phyloP scores from a whole-genome alignment of 1,284 basidiomycete species.

The Tylopilus sp. region DNA sequence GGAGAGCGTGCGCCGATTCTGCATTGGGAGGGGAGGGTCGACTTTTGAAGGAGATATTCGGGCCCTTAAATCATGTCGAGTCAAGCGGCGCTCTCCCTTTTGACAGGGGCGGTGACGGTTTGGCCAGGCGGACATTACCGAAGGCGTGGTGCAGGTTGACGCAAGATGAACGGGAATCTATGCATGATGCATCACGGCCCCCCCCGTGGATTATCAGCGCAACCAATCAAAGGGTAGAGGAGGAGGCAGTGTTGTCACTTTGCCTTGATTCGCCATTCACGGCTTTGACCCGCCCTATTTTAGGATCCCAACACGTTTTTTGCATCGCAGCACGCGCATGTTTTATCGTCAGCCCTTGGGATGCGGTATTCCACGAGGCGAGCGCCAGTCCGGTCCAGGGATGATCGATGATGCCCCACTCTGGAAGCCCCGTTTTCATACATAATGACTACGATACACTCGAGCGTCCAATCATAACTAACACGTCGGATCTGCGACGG shows the following conservation, averaged over 20 bases:
- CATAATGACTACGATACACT: slow-evolving; percentile 32
- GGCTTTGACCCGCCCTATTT: slow-evolving; percentile 24
- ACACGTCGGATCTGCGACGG: slow-evolving; percentile 20
- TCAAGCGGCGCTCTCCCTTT: slow-evolving; percentile 21
- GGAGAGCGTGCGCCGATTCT: slow-evolving; percentile 31
- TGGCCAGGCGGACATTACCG: slow-evolving; percentile 33
- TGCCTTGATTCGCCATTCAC: slow-evolving; percentile 20
- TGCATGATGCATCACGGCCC: slow-evolving; percentile 20
- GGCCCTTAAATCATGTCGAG: slow-evolving; percentile 28
- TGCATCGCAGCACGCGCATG: slow-evolving; percentile 34
- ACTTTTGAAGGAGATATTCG: slow-evolving; percentile 5
- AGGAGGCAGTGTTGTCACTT: slow-evolving; percentile 28
- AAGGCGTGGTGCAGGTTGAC: slow-evolving; percentile 29
- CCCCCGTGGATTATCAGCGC: slow-evolving; percentile 31
- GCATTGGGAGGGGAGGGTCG: slow-evolving; percentile 23
- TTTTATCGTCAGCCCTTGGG: slow-evolving; percentile 17
- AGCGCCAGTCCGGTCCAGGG: slow-evolving; percentile 23
- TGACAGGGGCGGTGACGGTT: slow-evolving; percentile 24
- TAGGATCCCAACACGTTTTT: slow-evolving; percentile 31
- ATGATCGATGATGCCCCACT: slow-evolving; percentile 20
- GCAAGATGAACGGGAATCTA: slow-evolving; percentile 33
- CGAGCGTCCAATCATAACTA: slow-evolving; percentile 16
- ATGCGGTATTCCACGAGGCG: slow-evolving; percentile 29
- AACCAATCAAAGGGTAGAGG: slow-evolving; percentile 31
- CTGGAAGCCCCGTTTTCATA: slow-evolving; percentile 24